Evolutionary conservation across 2,329 filamentous ascomycete species (phyloP).

Genomic region (Penicillium decumbens): DNA sequence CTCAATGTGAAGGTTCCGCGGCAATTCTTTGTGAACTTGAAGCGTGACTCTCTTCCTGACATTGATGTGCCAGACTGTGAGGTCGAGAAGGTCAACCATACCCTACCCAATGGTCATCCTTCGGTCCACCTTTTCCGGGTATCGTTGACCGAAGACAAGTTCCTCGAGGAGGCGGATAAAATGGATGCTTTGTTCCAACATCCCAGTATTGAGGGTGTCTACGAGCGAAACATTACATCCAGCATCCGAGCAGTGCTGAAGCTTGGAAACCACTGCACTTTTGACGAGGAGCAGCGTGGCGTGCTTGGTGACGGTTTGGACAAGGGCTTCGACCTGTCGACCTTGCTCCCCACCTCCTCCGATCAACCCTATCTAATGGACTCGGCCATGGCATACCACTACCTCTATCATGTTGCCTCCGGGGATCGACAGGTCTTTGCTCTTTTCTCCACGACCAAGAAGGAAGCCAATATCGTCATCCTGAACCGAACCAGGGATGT

Average conservation of each 20-base stretch:
- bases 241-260: slow-evolving; percentile 82
- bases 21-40: slow-evolving; percentile 86
- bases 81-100: slow-evolving; percentile 90
- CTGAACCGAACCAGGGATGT: slow-evolving; percentile 75
- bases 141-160: slow-evolving; percentile 81
- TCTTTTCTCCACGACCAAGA: slow-evolving; percentile 76
- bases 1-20: slow-evolving; percentile 86
- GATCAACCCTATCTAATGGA: slow-evolving; percentile 73
- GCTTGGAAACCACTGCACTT: slow-evolving; percentile 84
- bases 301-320: slow-evolving; percentile 90
- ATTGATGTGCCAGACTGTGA: slow-evolving; percentile 80
- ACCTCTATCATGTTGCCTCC: slow-evolving; percentile 85
- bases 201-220: slow-evolving; percentile 91
- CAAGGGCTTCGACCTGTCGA: slow-evolving; percentile 81
- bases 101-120: slow-evolving; percentile 87
- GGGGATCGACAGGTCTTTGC: slow-evolving; percentile 92
- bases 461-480: slow-evolving; percentile 82
- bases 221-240: slow-evolving; percentile 87
- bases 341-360: slow-evolving; percentile 62
- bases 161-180: slow-evolving; percentile 77
- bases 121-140: slow-evolving; percentile 94
- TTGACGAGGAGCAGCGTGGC: slow-evolving; percentile 84
- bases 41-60: slow-evolving; percentile 78
- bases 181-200: slow-evolving; percentile 82
- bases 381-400: slow-evolving; percentile 74